Base-by-base conservation (phyloP, 306 rosid genomes). In the Styphnolobium japonicum region DNA sequence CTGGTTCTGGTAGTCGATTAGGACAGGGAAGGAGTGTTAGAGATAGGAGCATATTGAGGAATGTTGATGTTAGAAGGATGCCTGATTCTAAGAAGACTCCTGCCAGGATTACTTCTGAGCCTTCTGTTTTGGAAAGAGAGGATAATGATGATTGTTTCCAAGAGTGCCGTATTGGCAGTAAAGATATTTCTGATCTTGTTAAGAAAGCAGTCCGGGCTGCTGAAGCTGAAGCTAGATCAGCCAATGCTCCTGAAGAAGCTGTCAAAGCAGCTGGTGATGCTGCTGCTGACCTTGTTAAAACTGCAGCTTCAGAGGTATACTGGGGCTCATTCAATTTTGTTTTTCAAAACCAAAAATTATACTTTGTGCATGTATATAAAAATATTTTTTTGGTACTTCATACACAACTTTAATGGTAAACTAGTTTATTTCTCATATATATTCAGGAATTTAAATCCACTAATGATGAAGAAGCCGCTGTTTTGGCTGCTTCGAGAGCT, bases 221-320 rank as follows among this genome's bases (percentile, higher is more conserved):
- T 0, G 96, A 96, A 87, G 96, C 92, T 71, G 98, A 93, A 87
- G 99, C 99, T 5, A 87, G 96, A 69, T 87, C 98, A 75, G 99
- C 92, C 67, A 81, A 85, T 90, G 98, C 99, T 56, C 97, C 98
- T 78, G 96, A 69, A 67, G 99, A 96, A 80, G 99, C 99, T 48
- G 86, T 93, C 23, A 93, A 88, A 83, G 97, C 96, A 64, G 99
- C 97, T 42, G 98, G 97, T 61, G 99, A 91, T 86, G 93, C 96
- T 78, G 99, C 98, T 74, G 99, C 94, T 4, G 99, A 96, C 83
- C 91, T 88, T 69, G 99, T 96, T 80, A 96, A 90, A 88, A 87
- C 90, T 90, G 96, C 96, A 27, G 97, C 99, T 89, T 87, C 86
- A 23, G 98, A 96, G 93, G 99, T 96, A 80, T 67, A 75, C 27